phyloP scores from a whole-genome alignment of 768 basidiomycete species.

The Tulasnella calospora region DNA sequence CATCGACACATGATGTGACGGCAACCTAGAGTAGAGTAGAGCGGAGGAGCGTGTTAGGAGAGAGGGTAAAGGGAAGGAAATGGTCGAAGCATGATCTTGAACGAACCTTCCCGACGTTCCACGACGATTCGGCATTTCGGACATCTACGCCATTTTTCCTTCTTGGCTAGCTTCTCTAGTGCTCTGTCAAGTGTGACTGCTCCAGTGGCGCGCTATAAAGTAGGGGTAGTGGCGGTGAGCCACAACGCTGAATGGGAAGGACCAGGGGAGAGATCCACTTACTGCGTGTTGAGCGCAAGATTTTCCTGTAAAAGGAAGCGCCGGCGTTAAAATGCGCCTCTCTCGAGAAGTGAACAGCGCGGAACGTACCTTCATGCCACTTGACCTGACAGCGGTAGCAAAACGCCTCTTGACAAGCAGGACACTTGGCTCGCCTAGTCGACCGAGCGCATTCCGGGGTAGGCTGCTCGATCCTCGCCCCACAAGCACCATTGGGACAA shows the following conservation, averaged over 20 bases:
- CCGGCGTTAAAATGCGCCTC: neutral
- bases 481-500: neutral
- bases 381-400: neutral
- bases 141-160: conserved; percentile 11
- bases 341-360: neutral
- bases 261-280: neutral
- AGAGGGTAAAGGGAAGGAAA: neutral
- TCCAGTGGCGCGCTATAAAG: neutral
- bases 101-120: neutral
- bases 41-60: no score
- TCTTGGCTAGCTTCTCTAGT: neutral
- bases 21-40: neutral
- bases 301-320: neutral
- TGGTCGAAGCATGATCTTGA: neutral
- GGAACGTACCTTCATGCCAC: conserved; percentile 12
- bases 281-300: conserved; percentile 13
- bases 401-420: conserved; percentile 7
- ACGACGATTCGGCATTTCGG: conserved; percentile 21
- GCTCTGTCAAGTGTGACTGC: neutral
- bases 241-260: no score
- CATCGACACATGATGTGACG: conserved; percentile 19
- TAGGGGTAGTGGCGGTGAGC: no score
- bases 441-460: neutral
- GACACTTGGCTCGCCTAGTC: neutral
- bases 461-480: neutral